Base-by-base conservation (phyloP, 139 green algal genomes). In the Chlamydomonas sp. region DNA sequence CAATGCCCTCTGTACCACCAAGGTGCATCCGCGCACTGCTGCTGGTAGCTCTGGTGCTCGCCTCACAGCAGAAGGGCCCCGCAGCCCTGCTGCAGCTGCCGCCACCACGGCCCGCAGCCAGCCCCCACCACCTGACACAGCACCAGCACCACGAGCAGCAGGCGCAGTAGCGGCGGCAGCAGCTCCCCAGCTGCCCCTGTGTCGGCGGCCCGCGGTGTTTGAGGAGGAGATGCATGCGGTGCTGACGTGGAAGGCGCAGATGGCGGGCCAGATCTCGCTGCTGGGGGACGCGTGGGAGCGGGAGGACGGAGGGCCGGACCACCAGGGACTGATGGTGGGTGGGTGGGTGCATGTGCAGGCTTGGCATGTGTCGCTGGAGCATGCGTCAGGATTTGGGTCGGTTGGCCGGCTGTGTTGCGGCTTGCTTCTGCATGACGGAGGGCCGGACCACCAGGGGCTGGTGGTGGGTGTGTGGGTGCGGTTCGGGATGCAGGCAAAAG, bases 311-410 rank as follows among this genome's bases (percentile, higher is more conserved):
- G 91, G 91, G 17, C 91, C 88, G 63, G 72, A 58, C 58, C n/a
- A 49, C 17, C 67, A 31, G 58, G 85, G 86, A n/a, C 88, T 93
- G 10, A 77, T 91, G 91, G 91, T 93, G 68, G 9, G 83, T 49
- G 31, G 31, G 31, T 49, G 31, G 31, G 31, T 49, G 31, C 31
- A 49, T 49, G 31, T 49, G 31, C 31, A 49, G 31, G 31, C 31
- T 49, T 49, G 31, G 31, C 31, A 49, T 49, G 31, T 49, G 31
- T 49, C 31, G 31, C 31, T 49, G 31, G 31, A 49, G 31, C 31
- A 49, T 49, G 31, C 31, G 31, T 49, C 31, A 49, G 31, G 31
- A 49, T 49, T 49, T 49, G 31, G 31, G 31, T 49, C 31, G 31
- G 31, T 49, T 49, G 31, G 31, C 31, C 31, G 31, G 10, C 66